Evolutionary conservation across 2,329 filamentous ascomycete genomes (phyloP).

Genomic region (Pseudofabraea citricarpa): DNA sequence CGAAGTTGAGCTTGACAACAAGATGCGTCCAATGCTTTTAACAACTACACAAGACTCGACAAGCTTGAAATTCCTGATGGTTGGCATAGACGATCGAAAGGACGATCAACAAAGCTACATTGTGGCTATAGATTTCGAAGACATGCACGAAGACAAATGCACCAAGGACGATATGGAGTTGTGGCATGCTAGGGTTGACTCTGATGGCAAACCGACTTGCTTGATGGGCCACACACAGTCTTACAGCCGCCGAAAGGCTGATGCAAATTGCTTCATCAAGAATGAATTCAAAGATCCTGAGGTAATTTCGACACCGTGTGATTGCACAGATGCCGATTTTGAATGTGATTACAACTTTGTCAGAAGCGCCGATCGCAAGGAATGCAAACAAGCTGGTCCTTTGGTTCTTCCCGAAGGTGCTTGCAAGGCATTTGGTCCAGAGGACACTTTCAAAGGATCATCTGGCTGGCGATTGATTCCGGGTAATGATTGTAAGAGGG

Average conservation of each 20-base stretch:
- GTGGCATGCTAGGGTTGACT: slow-evolving; percentile 81
- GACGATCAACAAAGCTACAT: slow-evolving; percentile 53
- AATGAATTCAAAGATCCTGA: slow-evolving; percentile 76
- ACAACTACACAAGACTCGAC: slow-evolving; percentile 92
- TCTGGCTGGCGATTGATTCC: slow-evolving; percentile 93
- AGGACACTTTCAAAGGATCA: slow-evolving; percentile 71
- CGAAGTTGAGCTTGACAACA: slow-evolving; percentile 61
- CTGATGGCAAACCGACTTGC: slow-evolving; percentile 76
- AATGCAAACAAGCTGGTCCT: slow-evolving; percentile 62
- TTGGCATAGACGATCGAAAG: slow-evolving; percentile 50
- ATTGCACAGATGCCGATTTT: slow-evolving; percentile 80
- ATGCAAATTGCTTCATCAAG: slow-evolving; percentile 84
- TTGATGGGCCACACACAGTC: slow-evolving; percentile 95
- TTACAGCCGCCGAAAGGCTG: slow-evolving; percentile 78
- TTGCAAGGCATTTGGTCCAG: slow-evolving; percentile 51
- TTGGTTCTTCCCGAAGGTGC: slow-evolving; percentile 64
- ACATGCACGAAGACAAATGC: slow-evolving; percentile 76
- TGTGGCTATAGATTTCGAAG: slow-evolving; percentile 78
- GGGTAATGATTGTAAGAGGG: slow-evolving; percentile 66
- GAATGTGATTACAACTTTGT: slow-evolving; percentile 96
- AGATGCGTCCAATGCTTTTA: slow-evolving; percentile 66
- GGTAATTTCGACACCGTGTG: slow-evolving; percentile 67
- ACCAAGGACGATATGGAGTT: slow-evolving; percentile 78
- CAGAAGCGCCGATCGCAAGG: slow-evolving; percentile 57
- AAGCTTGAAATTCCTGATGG: slow-evolving; percentile 81